Base-by-base conservation (phyloP, 345 rosid genomes). In the Murraya paniculata region DNA sequence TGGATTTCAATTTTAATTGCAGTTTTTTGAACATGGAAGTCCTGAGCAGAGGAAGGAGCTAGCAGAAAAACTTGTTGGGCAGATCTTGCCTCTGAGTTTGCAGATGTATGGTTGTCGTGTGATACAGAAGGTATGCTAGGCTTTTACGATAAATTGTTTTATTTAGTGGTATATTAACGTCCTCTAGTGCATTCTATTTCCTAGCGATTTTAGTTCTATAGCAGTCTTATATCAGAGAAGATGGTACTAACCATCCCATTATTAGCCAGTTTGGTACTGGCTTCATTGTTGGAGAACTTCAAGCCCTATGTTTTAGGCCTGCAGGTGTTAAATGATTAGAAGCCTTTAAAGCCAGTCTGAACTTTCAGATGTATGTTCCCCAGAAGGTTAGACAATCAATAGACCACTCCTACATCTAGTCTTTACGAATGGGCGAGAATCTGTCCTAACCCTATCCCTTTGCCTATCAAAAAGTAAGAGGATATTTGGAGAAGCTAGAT, bases 81-180 rank as follows among this genome's bases (percentile, higher is more conserved):
- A 94, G 84, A 90, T 94, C 88, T 77, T 97, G 83, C 87, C 91
- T 73, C 85, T 97, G 84, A 92, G 99, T 85, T 81, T 97, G 82
- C 99, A 97, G 84, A 97, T 97, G 99, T 97, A 97, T 83, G 99
- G 99, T 68, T 94, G 99, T 68, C 98, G 99, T 75, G 99, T 97
- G 77, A 94, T 97, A 82, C 98, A 97, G 79, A 97, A 97, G 98
- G 99, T 94, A 82, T 71, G 71, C 35, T 70, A 56, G 56, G 3
- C 61, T 80, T 18, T 25, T 72, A 27, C 13, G 22, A 48, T 31
- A 10, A 21, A 50, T 8, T 3, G 21, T 75, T 65, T 21, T 65
- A 21, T 35, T 62, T n/a, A 2, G 61, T 11, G 21, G 2, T 24
- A 57, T 9, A 19, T 53, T 35, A 50, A 25, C 6, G 59, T 64